Conservation (phyloP, 768 basidiomycete genomes). For the Auriscalpium orientale region DNA sequence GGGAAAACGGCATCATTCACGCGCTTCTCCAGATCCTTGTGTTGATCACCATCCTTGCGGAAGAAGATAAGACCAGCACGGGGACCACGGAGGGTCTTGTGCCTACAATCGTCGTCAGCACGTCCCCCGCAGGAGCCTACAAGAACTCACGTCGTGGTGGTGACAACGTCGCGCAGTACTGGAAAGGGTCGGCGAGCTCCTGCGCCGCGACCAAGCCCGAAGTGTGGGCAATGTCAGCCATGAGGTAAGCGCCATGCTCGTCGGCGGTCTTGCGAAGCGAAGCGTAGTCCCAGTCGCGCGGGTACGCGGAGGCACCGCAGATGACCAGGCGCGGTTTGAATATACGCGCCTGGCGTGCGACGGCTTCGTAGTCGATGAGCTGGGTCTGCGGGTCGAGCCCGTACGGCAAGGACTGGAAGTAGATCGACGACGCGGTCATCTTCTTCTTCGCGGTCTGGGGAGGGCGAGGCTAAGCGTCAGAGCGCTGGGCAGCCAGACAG, state of each 20-base stretch:
- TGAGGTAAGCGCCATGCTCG: conserved; percentile 84
- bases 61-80: conserved; percentile 98
- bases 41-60: conserved; percentile 79
- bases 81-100: conserved; percentile 98
- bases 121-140: not conserved
- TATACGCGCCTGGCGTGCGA: conserved; percentile 81
- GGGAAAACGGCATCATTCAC: conserved; percentile 99
- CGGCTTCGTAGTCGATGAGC: conserved; percentile 79
- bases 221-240: conserved; percentile 98
- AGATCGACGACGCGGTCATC: conserved; percentile 99
- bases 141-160: conserved; percentile 79
- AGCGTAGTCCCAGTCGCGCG: conserved; percentile 95
- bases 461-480: not conserved
- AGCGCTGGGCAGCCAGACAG: conserved; percentile 1
- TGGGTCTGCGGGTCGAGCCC: conserved; percentile 75
- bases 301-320: conserved; percentile 98
- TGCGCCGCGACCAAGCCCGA: conserved; percentile 91
- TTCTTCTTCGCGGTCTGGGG: conserved; percentile 94
- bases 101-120: conserved; percentile 35
- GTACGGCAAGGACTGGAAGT: conserved; percentile 98
- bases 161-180: conserved; percentile 95
- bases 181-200: conserved; percentile 87
- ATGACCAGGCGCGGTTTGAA: conserved; percentile 95
- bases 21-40: conserved; percentile 88
- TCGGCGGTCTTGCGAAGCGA: conserved; percentile 74